phyloP scores from a whole-genome alignment of 768 basidiomycete species.

The Mycena belliarum region DNA sequence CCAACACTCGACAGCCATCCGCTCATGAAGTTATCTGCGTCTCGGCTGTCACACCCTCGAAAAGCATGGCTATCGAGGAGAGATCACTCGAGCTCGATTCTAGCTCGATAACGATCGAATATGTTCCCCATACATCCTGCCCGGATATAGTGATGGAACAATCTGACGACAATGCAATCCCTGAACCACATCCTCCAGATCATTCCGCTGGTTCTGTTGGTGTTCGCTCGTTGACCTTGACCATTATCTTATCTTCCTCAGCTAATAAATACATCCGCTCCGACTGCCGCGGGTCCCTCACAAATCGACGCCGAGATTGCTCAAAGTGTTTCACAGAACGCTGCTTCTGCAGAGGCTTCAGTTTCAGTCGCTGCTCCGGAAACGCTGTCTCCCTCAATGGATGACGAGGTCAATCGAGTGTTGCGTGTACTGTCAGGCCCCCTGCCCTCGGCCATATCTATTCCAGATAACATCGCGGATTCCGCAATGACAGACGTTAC shows the following conservation, averaged over 20 bases:
- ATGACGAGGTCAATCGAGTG: conserved; percentile 10
- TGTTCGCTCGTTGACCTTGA: too few species aligned
- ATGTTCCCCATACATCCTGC: background rate
- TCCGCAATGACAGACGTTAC: background rate
- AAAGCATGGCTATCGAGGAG: background rate
- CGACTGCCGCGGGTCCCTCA: background rate
- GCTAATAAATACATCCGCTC: background rate
- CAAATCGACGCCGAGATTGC: background rate
- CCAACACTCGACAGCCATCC: background rate
- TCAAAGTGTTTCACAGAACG: background rate
- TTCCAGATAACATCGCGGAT: background rate
- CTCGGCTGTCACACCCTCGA: background rate
- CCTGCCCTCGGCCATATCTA: background rate
- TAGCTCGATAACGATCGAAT: background rate
- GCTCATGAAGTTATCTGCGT: background rate
- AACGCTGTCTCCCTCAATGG: background rate
- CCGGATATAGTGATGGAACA: background rate
- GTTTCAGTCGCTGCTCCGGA: background rate
- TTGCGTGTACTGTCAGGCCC: conserved; percentile 2
- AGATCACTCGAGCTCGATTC: background rate
- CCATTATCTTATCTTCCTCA: background rate
- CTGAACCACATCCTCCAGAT: background rate
- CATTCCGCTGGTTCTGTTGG: background rate
- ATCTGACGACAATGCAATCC: conserved; percentile 1
- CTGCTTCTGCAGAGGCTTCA: background rate